Percentiles rank a stretch among this genome's conserved stretches.
These are phyloP conservation scores for Primulina tabacum DNA, from an alignment of 257 asterid genomes.

Conservation along the genomic window DNA sequence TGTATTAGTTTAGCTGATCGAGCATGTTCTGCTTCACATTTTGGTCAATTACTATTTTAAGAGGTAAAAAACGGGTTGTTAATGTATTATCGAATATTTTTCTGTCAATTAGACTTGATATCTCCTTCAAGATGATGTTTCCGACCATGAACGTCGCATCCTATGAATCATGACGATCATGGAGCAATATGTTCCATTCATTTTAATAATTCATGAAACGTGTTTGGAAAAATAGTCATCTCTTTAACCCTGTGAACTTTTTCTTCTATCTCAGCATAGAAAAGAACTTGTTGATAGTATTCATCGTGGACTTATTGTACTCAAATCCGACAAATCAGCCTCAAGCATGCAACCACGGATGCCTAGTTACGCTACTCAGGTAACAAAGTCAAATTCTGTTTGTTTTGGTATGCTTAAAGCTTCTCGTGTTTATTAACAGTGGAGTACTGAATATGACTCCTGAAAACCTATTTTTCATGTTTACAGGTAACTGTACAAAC, in stretches of 20 bases:
- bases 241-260: constrained; percentile 13
- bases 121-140: background rate
- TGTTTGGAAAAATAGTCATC: constrained; percentile 11
- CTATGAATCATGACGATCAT: constrained; percentile 1
- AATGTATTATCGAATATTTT: constrained; percentile 13
- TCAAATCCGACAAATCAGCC: constrained; percentile 76
- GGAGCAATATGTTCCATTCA: constrained; percentile 18
- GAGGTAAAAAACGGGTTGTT: constrained; percentile 5
- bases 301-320: constrained; percentile 65
- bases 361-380: constrained; percentile 99
- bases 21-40: constrained; percentile 15
- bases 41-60: background rate
- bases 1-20: constrained; percentile 14
- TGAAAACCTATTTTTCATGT: constrained; percentile 14
- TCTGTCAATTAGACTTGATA: constrained; percentile 10
- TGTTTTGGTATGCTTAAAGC: constrained; percentile 4
- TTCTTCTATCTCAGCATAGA: constrained; percentile 64
- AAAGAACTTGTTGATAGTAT: constrained; percentile 81
- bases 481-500: constrained; percentile 91
- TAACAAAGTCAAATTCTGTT: constrained; percentile 25
- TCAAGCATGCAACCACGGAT: constrained; percentile 56
- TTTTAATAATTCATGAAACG: constrained; percentile 5
- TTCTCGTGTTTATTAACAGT: constrained; percentile 16
- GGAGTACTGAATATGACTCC: constrained; percentile 23
- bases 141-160: background rate